Percentiles rank a stretch among this genome's conserved stretches.
phyloP scores from a whole-genome alignment of 2,329 filamentous ascomycete species.

The Botrytis byssoidea region DNA sequence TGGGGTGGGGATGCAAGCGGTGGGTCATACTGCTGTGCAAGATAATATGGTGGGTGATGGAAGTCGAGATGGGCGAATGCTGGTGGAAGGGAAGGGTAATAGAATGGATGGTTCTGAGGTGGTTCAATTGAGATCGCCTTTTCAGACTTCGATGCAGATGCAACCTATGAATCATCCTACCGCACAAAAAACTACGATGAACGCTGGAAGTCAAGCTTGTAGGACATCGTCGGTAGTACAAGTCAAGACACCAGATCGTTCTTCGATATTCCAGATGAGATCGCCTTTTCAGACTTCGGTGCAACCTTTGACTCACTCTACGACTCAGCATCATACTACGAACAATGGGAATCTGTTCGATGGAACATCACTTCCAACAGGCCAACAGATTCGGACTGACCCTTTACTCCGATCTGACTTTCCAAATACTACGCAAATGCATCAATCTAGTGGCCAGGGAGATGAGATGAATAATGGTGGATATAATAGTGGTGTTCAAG shows the following conservation, averaged over 20 bases:
- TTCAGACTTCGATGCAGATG: background rate
- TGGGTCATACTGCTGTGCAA: rapidly evolving
- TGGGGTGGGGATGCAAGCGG: background rate
- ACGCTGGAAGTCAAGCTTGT: background rate
- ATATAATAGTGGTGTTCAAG: background rate
- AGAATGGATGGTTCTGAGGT: too few species aligned
- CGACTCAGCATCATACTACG: background rate
- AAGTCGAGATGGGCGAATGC: background rate
- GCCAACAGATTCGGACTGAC: background rate
- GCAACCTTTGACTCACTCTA: background rate
- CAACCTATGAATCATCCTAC: background rate
- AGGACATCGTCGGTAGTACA: background rate
- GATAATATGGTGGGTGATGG: background rate
- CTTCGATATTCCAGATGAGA: background rate
- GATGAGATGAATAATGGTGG: background rate
- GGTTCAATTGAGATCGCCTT: background rate
- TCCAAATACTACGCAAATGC: background rate
- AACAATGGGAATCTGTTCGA: background rate
- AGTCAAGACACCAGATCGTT: background rate
- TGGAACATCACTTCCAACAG: background rate
- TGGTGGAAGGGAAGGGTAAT: too few species aligned
- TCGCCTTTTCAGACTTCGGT: background rate
- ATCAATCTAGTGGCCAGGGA: background rate
- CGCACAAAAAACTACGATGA: background rate
- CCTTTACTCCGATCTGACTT: background rate